Conservation (phyloP, 768 basidiomycete species). For the Macrolepiota fuliginosa region DNA sequence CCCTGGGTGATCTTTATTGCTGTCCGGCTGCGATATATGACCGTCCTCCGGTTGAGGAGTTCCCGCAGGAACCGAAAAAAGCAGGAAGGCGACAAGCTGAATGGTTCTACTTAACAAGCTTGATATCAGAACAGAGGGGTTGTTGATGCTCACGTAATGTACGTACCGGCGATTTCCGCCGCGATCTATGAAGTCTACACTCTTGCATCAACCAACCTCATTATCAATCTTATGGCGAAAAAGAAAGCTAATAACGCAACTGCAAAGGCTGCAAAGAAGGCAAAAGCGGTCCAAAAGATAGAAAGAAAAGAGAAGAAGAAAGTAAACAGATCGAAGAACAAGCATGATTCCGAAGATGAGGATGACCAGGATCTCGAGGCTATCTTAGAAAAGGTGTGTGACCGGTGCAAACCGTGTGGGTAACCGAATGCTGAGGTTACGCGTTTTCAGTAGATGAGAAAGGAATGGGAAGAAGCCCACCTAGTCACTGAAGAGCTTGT, state of each 20-base stretch:
- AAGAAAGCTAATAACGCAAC: conserved; percentile 46
- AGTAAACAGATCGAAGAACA: conserved; percentile 38
- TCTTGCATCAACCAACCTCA: not conserved
- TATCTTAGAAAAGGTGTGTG: conserved; percentile 72
- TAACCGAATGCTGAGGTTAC: not conserved
- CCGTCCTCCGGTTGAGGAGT: too few species aligned
- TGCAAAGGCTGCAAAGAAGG: conserved; percentile 64
- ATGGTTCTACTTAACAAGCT: too few species aligned
- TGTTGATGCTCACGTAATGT: too few species aligned
- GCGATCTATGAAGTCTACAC: not conserved
- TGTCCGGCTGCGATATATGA: too few species aligned
- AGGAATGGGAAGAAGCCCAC: conserved; percentile 82
- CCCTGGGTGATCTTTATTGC: too few species aligned
- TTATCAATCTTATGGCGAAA: conserved; percentile 41
- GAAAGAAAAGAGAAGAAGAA: conserved; percentile 69
- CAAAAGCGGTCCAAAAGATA: conserved; percentile 62
- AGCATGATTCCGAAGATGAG: conserved; percentile 17
- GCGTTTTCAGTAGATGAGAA: conserved; percentile 58
- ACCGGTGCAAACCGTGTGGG: not conserved
- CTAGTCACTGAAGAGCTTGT: conserved; percentile 84
- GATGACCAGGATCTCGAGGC: conserved; percentile 79
- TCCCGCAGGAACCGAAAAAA: too few species aligned
- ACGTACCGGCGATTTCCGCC: not conserved
- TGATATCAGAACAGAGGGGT: too few species aligned
- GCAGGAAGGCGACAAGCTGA: too few species aligned